A percentile compares a stretch with the other conserved stretches of the same genome.
phyloP scores from a whole-genome alignment of 768 basidiomycete genomes.

The Baorangia bicolor region DNA sequence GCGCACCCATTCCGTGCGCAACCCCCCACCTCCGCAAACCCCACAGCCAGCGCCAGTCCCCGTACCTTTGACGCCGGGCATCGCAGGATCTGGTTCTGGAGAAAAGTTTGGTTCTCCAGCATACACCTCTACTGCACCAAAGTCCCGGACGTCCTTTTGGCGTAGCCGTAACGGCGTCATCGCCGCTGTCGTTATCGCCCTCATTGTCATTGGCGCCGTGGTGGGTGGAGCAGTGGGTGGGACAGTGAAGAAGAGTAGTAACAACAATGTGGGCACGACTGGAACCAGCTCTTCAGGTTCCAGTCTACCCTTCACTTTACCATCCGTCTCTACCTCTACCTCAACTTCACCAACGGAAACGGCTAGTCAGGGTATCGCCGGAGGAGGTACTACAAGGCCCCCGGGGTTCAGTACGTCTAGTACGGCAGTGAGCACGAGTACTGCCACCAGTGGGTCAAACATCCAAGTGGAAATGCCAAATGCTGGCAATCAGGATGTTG shows the following conservation, averaged over 20 bases:
- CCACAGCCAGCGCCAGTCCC: conserved; percentile 14
- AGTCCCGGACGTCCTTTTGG: conserved; percentile 42
- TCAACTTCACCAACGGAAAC: rapidly evolving
- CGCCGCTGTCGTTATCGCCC: conserved; percentile 33
- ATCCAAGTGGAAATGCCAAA: background rate
- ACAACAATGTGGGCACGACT: background rate
- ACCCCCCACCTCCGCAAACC: conserved; percentile 12
- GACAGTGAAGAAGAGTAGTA: conserved; percentile 33
- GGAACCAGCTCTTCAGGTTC: background rate
- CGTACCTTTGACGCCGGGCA: conserved; percentile 5
- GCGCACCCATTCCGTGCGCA: conserved; percentile 22
- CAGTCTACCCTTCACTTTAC: too few relatives aligned
- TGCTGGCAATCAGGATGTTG: too few relatives aligned
- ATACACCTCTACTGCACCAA: background rate
- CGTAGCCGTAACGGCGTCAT: conserved; percentile 46
- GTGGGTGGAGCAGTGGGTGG: conserved; percentile 63
- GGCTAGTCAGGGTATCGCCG: background rate
- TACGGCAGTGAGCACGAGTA: too few relatives aligned
- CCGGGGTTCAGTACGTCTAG: too few relatives aligned
- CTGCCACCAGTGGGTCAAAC: background rate
- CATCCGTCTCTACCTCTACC: background rate
- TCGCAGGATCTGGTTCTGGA: conserved; percentile 10
- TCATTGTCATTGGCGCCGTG: conserved; percentile 49
- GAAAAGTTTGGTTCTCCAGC: conserved; percentile 10
- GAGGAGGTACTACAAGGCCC: background rate